Percentiles rank a stretch among this genome's conserved stretches.
Conservation (phyloP, 129 eudicot species). For the Saussurea involucrata region DNA sequence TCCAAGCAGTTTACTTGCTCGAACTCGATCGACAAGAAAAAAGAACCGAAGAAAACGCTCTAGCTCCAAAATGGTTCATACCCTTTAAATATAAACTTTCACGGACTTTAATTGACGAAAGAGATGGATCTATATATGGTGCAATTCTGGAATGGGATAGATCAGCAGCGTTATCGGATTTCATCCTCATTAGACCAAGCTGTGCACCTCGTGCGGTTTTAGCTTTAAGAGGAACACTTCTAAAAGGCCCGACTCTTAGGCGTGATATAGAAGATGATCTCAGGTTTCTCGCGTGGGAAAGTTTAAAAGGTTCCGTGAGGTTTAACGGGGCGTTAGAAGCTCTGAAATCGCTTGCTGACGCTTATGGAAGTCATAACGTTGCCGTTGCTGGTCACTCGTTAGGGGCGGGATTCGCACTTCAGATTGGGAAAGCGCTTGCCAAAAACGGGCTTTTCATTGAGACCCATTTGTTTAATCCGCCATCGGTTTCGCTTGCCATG, state of each 20-base stretch:
- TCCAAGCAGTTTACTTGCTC: conserved; percentile 89
- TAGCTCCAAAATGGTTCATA: conserved; percentile 94
- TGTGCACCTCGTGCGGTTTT: conserved; percentile 88
- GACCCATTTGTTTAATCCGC: conserved; percentile 95
- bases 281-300: conserved; percentile 92
- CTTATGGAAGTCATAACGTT: conserved; percentile 71
- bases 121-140: conserved; percentile 92
- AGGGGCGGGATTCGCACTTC: conserved; percentile 97
- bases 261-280: conserved; percentile 89
- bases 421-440: conserved; percentile 83
- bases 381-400: conserved; percentile 88
- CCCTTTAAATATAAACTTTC: conserved; percentile 88
- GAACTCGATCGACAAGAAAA: conserved; percentile 96
- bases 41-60: conserved; percentile 55
- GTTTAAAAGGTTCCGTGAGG: conserved; percentile 84
- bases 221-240: conserved; percentile 77
- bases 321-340: conserved; percentile 67
- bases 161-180: conserved; percentile 75
- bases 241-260: conserved; percentile 69
- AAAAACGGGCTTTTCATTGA: conserved; percentile 78
- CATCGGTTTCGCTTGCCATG: conserved; percentile 82
- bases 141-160: conserved; percentile 93
- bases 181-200: conserved; percentile 69
- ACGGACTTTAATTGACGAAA: conserved; percentile 65
- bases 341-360: conserved; percentile 45